Percentiles rank a stretch among this genome's conserved stretches.
These are phyloP conservation scores for Huntiella moniliformis DNA, from an alignment of 2,329 filamentous ascomycete species.

Conservation along the genomic window DNA sequence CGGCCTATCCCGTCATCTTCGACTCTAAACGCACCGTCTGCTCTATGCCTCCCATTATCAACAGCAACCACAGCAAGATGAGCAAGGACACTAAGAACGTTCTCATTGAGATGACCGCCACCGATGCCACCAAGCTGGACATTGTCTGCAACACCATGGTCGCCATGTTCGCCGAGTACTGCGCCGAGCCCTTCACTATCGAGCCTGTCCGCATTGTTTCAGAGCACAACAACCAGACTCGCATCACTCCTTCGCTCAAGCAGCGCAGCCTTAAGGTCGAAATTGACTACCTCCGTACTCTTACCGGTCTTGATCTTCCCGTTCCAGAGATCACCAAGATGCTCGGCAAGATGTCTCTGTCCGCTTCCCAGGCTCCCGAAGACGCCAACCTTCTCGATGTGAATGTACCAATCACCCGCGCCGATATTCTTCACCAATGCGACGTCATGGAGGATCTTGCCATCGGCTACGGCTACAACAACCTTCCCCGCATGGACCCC, in stretches of 20 bases:
- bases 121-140: constrained; percentile 88
- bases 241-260: constrained; percentile 64
- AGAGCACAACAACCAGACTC: constrained; percentile 68
- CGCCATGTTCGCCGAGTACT: constrained; percentile 92
- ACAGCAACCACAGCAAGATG: constrained; percentile 93
- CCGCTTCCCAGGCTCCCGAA: constrained; percentile 47
- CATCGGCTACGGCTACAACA: constrained; percentile 95
- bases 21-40: constrained; percentile 75
- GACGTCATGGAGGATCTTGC: constrained; percentile 98
- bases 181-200: constrained; percentile 71
- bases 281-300: constrained; percentile 83
- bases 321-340: constrained; percentile 60
- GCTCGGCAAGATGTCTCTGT: constrained; percentile 74
- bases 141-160: constrained; percentile 92
- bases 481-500: constrained; percentile 69
- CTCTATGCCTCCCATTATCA: constrained; percentile 94
- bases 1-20: constrained; percentile 89
- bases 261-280: constrained; percentile 64
- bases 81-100: constrained; percentile 78
- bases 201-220: constrained; percentile 88
- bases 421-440: constrained; percentile 87
- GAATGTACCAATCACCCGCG: constrained; percentile 69
- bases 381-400: constrained; percentile 51
- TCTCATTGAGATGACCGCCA: constrained; percentile 92
- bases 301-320: constrained; percentile 63